phyloP scores from a whole-genome alignment of 1,284 basidiomycete genomes.

The Moniliophthora roreri region DNA sequence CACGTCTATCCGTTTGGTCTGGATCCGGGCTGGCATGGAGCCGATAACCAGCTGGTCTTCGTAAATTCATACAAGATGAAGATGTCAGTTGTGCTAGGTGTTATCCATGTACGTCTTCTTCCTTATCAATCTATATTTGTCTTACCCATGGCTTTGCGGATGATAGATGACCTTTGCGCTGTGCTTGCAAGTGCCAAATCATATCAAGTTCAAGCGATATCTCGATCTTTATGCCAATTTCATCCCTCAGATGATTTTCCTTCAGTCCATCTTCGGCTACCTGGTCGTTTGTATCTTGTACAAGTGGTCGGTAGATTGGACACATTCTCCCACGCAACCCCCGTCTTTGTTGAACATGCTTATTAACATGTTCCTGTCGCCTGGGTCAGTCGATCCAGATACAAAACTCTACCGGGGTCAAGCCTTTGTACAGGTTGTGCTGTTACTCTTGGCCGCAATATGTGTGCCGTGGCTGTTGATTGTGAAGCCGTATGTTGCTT shows the following conservation, averaged over 20 bases:
- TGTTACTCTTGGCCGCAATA: slow-evolving; percentile 80
- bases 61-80: slow-evolving; percentile 99
- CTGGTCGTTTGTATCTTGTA: slow-evolving; percentile 93
- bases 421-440: slow-evolving; percentile 78
- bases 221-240: slow-evolving; percentile 93
- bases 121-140: slow-evolving; percentile 11
- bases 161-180: slow-evolving; percentile 96
- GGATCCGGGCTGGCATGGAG: slow-evolving; percentile 94
- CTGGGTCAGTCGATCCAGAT: slow-evolving; percentile 73
- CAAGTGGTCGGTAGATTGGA: slow-evolving; percentile 98
- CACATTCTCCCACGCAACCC: slow-evolving; percentile 65
- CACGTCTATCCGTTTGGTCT: slow-evolving; percentile 90
- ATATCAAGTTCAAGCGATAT: slow-evolving; percentile 87
- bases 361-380: slow-evolving; percentile 91
- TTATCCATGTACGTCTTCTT: slow-evolving; percentile 79
- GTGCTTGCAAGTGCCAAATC: slow-evolving; percentile 94
- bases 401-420: slow-evolving; percentile 88
- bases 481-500: slow-evolving; percentile 92
- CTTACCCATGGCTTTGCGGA: neutral
- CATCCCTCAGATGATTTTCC: slow-evolving; percentile 95
- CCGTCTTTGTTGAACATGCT: slow-evolving; percentile 96
- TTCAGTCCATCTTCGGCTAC: slow-evolving; percentile 98
- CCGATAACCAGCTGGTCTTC: slow-evolving; percentile 92
- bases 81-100: slow-evolving; percentile 97
- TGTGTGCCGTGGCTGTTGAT: slow-evolving; percentile 97